A percentile compares a stretch with the other conserved stretches of the same genome.
These are phyloP conservation scores for Grosmannia penicillata DNA, from an alignment of 2,329 filamentous ascomycete species.

Conservation along the genomic window DNA sequence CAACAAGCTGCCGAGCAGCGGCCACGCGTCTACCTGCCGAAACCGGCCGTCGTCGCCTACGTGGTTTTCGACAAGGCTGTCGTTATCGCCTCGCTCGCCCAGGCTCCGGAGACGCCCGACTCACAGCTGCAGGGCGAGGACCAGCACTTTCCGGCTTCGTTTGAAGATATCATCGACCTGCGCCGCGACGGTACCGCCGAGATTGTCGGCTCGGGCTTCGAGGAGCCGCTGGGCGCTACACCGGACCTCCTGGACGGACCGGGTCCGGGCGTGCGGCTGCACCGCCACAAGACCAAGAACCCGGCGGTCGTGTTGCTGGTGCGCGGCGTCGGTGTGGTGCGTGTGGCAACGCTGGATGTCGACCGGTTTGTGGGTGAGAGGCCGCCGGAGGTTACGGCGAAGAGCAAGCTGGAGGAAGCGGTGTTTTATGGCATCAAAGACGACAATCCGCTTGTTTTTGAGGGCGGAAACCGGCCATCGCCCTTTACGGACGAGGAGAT, in stretches of 20 bases:
- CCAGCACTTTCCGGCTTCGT: conserved; percentile 49
- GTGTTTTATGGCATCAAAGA: conserved; percentile 78
- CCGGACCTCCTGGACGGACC: conserved; percentile 5
- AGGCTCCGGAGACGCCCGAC: conserved; percentile 55
- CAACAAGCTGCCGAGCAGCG: conserved; percentile 22
- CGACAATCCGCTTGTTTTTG: conserved; percentile 79
- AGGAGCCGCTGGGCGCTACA: conserved; percentile 36
- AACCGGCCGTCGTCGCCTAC: conserved; percentile 67
- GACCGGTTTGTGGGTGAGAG: conserved; percentile 43
- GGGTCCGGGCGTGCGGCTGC: conserved; percentile 18
- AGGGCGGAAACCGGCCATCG: conserved; percentile 48
- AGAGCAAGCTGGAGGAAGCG: conserved; percentile 83
- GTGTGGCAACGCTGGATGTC: conserved; percentile 42
- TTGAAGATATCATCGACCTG: conserved; percentile 79
- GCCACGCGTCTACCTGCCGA: conserved; percentile 63
- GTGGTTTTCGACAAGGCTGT: conserved; percentile 66
- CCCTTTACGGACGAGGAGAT: conserved; percentile 57
- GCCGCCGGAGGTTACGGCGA: conserved; percentile 56
- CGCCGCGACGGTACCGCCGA: conserved; percentile 48
- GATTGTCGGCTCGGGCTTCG: conserved; percentile 47
- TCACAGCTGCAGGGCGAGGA: conserved; percentile 55
- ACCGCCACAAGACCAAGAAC: conserved; percentile 43
- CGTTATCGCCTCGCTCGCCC: conserved; percentile 59
- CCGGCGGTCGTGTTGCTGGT: conserved; percentile 48
- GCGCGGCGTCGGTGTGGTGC: conserved; percentile 46